Conservation (phyloP, 805 yeast species). For the Starmerella stellata region DNA sequence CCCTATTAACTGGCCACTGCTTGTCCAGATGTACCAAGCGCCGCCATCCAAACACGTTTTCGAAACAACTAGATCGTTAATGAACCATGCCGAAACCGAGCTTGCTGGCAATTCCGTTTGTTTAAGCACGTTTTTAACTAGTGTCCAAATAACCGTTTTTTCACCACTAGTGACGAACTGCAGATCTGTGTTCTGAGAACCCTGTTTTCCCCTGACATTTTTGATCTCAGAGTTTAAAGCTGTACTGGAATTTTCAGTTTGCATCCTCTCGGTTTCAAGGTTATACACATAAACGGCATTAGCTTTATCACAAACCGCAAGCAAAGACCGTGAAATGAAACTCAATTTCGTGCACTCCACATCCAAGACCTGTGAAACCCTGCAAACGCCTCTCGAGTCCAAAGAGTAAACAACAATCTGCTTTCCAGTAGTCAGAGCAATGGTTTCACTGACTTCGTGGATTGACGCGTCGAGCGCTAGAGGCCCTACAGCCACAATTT, state of each 20-base stretch:
- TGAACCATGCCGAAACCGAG: neutral
- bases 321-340: neutral
- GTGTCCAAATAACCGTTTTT: neutral
- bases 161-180: neutral
- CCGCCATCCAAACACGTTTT: neutral
- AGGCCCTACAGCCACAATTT: neutral
- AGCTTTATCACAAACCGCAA: neutral
- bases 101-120: neutral
- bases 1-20: neutral
- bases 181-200: neutral
- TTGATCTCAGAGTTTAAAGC: neutral
- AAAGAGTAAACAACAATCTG: neutral
- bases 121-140: neutral
- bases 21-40: neutral
- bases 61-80: neutral
- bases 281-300: neutral
- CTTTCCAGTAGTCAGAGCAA: neutral
- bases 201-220: neutral
- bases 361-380: neutral
- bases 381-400: neutral
- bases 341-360: neutral
- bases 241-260: neutral
- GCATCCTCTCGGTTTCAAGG: neutral
- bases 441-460: neutral
- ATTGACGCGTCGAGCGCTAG: neutral